Evolutionary conservation across 2,329 filamentous ascomycete genomes (phyloP).

Genomic region (Colletotrichum gigasporum): DNA sequence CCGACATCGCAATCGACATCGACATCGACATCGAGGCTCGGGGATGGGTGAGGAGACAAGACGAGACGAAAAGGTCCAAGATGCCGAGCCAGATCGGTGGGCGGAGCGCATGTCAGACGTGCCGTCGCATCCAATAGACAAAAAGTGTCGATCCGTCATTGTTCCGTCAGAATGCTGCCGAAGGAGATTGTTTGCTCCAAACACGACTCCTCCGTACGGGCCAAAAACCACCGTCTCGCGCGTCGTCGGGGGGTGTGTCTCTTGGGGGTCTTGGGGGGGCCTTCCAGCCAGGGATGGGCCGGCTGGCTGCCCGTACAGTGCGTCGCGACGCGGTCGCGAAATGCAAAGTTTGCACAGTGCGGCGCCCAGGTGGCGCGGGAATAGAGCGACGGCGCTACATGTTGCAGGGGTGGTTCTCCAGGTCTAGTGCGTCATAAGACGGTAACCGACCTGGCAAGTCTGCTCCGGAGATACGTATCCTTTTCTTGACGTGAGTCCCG

Average conservation of each 20-base stretch:
- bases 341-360: conserved; percentile 26
- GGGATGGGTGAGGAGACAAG: no score
- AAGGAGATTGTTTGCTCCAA: conserved; percentile 1
- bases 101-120: not conserved
- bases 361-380: not conserved
- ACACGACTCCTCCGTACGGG: not conserved
- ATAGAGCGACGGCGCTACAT: not conserved
- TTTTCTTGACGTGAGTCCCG: conserved; percentile 3
- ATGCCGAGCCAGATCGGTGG: not conserved
- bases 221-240: conserved; percentile 3
- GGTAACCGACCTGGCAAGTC: conserved; percentile 16
- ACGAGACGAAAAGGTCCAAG: not conserved
- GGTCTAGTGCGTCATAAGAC: conserved; percentile 27
- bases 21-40: not conserved
- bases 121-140: conserved; percentile 1
- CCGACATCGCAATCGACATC: not conserved
- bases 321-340: conserved; percentile 5
- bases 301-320: not conserved
- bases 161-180: conserved; percentile 11
- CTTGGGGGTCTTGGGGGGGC: not conserved
- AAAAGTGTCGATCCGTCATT: conserved; percentile 10
- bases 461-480: conserved; percentile 3
- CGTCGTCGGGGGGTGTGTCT: not conserved
- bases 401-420: conserved; percentile 8
- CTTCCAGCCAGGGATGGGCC: not conserved